Base-by-base conservation (phyloP, 805 yeast species). In the Komagataella ulmi region DNA sequence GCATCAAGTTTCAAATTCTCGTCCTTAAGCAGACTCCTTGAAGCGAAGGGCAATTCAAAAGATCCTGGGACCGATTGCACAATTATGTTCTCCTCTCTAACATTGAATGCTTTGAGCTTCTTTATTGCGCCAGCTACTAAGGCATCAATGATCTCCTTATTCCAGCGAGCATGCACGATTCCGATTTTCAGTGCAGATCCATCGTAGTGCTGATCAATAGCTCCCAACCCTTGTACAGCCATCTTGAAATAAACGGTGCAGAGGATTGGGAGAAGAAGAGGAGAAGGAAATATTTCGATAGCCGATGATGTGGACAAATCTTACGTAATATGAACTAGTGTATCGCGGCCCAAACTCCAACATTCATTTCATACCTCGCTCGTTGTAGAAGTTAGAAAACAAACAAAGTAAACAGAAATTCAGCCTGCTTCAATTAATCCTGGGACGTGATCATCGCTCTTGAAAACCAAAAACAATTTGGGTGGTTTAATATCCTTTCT, bases 111-210 rank as follows among this genome's bases (percentile, higher is more conserved):
- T 48, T 60, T 57, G 63, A 90, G 69, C 64, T 78, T 77, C 36
- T 70, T 65, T 44, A 80, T 66, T 21, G 93, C 89, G 51, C 98
- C 98, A 36, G 76, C 69, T 6, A 90, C 90, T 48, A 93, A 73
- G 12, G 88, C 83, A 48, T 80, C 82, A 59, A 93, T 88, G 56
- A 93, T 80, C 49, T 72, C 69, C 45, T 71, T 66, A 68, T 93
- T 93, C 99, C 99, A 93, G 67, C 99, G 85, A 14, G 99, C 97
- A 66, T 90, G 97, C 53, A 93, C 77, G 62, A 93, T 88, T 43
- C 91, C 97, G 51, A 93, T 73, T 59, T 83, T 77, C 56, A 90
- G 71, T 2, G 70, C 62, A 24, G 83, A 74, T 10, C 80, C 51
- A 36, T 51, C 51, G 46, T 48, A 51, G 7, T 17, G 48, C 44